Base-by-base conservation (phyloP, 2,329 filamentous ascomycete species). In the Nakataea oryzae region DNA sequence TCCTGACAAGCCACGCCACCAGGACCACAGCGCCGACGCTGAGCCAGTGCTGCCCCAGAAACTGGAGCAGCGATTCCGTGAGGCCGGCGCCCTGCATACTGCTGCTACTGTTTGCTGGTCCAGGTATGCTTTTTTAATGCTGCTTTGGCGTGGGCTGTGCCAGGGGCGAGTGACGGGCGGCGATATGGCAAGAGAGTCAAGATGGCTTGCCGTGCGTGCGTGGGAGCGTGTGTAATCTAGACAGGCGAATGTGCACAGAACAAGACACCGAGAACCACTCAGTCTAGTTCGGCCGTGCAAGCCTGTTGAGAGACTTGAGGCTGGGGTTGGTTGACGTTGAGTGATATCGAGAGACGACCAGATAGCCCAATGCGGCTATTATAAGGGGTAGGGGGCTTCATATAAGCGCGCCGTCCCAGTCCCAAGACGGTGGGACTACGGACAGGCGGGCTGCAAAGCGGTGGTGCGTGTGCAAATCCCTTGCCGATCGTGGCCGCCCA, bases 21-120 rank as follows among this genome's bases (percentile, higher is more conserved):
- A 77, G 17, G 24, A 71, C 59, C 28, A 73, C 65, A 54, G 72
- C 60, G 21, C 73, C 61, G 28, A 78, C 70, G 4, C 71, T 65
- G 11, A 74, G 70, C 80, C 80, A 83, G 69, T 82, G 74, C 59
- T 73, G 70, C 62, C 70, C 66, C 57, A 79, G 55, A 9, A 74
- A 65, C 34, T 72, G 67, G 57, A 76, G 59, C 61, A 79, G 60
- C 24, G 71, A 66, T 61, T 74, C 73, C 41, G 70, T 71, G 56
- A 76, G 67, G 63, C 71, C 70, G 2, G 17, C 41, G 17, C 17
- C 14, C 6, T 21, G 41, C 41, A 50, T 50, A n/a, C 1, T 50
- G 41, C 8, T 13, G 41, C 24, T 3, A 6, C 21, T 11, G 41
- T 50, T 11, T 50, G 41, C 34, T n/a, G n/a, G n/a, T n/a, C n/a